Percentiles rank a stretch among this genome's conserved stretches.
Evolutionary conservation across 2,329 filamentous ascomycete species (phyloP).

Genomic region (Drechslera avenae): DNA sequence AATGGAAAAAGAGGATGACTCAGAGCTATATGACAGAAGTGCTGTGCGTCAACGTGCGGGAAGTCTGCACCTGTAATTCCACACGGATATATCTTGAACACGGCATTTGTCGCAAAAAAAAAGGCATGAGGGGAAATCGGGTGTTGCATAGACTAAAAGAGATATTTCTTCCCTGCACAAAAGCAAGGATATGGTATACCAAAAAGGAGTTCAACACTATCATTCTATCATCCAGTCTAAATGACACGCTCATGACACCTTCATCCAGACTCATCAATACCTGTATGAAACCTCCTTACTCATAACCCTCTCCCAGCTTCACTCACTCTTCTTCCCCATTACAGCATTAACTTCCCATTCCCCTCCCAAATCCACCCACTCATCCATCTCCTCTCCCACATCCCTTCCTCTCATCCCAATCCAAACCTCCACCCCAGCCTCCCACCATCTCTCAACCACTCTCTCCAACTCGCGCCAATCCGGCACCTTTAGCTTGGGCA

Average conservation of each 20-base stretch:
- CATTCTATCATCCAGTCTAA: no score
- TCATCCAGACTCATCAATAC: no score
- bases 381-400: no score
- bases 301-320: no score
- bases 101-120: background rate
- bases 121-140: no score
- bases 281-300: no score
- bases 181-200: no score
- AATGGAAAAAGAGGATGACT: constrained; percentile 3
- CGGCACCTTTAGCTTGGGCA: constrained; percentile 8
- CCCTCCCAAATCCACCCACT: background rate
- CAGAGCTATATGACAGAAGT: constrained; percentile 14
- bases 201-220: no score
- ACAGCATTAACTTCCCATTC: background rate
- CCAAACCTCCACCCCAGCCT: constrained; percentile 3
- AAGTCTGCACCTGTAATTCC: constrained; percentile 16
- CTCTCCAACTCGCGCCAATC: constrained; percentile 1
- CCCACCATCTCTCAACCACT: background rate
- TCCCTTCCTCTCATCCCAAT: background rate
- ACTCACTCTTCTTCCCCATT: background rate
- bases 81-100: no score
- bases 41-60: constrained; percentile 30
- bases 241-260: no score
- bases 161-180: background rate
- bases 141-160: background rate